phyloP scores from a whole-genome alignment of 2,329 filamentous ascomycete species.

The Orbilia javanica region DNA sequence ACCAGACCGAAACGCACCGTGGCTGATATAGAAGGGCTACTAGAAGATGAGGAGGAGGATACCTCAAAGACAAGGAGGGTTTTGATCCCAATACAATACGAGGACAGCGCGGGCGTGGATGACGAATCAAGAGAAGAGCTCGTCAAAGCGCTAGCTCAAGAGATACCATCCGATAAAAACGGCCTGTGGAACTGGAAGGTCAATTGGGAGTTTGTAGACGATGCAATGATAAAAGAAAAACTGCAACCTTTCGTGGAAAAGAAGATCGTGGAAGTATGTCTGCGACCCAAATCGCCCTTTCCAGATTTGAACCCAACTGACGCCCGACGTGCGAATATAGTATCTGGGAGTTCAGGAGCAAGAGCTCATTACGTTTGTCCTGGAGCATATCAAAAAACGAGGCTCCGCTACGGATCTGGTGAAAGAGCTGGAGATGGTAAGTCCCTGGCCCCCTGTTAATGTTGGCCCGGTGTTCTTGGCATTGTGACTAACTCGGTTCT shows the following conservation, averaged over 20 bases:
- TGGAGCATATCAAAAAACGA: constrained; percentile 83
- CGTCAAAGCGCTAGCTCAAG: constrained; percentile 82
- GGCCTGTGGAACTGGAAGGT: constrained; percentile 93
- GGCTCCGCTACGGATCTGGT: constrained; percentile 83
- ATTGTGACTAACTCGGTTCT: constrained; percentile 5
- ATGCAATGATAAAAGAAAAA: constrained; percentile 83
- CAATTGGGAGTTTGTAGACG: constrained; percentile 91
- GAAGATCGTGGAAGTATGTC: constrained; percentile 83
- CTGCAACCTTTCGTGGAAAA: constrained; percentile 95
- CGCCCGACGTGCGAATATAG: constrained; percentile 48
- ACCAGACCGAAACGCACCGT: constrained; percentile 77
- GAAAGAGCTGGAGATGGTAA: constrained; percentile 84
- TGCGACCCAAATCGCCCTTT: neutral
- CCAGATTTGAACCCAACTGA: neutral
- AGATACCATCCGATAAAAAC: constrained; percentile 88
- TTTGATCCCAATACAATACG: constrained; percentile 85
- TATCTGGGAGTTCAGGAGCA: constrained; percentile 97
- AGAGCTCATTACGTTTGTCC: constrained; percentile 90
- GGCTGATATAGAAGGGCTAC: constrained; percentile 90
- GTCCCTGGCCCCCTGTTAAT: constrained; percentile 63
- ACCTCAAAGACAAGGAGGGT: constrained; percentile 77
- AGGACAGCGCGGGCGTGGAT: constrained; percentile 78
- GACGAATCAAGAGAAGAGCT: constrained; percentile 84
- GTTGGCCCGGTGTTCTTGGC: neutral
- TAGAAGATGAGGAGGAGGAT: constrained; percentile 94